phyloP scores from a whole-genome alignment of 352 stramenopile genomes.

The Blastocystis sp. region DNA sequence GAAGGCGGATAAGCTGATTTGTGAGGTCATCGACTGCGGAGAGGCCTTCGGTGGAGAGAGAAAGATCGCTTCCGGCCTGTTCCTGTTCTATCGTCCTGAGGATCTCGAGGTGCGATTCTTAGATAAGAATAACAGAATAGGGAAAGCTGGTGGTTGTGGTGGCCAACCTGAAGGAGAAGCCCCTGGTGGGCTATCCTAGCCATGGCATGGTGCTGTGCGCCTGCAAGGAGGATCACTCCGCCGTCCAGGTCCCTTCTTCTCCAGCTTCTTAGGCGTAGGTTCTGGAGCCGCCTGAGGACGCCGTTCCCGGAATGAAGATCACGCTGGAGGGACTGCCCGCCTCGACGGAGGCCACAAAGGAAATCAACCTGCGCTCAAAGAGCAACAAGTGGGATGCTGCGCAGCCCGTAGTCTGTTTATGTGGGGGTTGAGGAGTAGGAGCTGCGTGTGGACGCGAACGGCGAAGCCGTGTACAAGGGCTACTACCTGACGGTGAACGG shows the following conservation, averaged over 20 bases:
- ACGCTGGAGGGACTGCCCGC: slow-evolving; percentile 2
- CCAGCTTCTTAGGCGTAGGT: neutral
- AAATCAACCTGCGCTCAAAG: slow-evolving; percentile 33
- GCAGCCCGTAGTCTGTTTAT: neutral
- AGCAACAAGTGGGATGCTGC: slow-evolving; percentile 8
- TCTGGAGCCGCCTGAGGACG: slow-evolving; percentile 40
- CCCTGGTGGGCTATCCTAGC: slow-evolving; percentile 53
- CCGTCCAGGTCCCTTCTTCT: neutral
- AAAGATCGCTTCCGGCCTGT: slow-evolving; percentile 46
- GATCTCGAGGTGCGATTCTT: slow-evolving; percentile 15
- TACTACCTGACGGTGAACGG: slow-evolving; percentile 36
- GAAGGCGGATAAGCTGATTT: slow-evolving; percentile 62
- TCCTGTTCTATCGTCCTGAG: slow-evolving; percentile 41
- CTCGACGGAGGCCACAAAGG: neutral
- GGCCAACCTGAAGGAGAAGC: slow-evolving; percentile 55
- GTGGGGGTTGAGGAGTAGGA: slow-evolving; percentile 2
- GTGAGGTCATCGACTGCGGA: slow-evolving; percentile 58
- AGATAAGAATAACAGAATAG: slow-evolving; percentile 21
- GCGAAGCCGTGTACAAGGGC: slow-evolving; percentile 62
- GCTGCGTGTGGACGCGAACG: slow-evolving; percentile 31
- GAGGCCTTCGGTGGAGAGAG: slow-evolving; percentile 33
- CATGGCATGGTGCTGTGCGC: slow-evolving; percentile 65
- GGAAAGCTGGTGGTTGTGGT: slow-evolving; percentile 50
- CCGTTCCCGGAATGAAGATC: neutral
- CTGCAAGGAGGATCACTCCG: slow-evolving; percentile 48